phyloP scores from a whole-genome alignment of 495 filamentous ascomycete species.

The Aspergillus asperescens region DNA sequence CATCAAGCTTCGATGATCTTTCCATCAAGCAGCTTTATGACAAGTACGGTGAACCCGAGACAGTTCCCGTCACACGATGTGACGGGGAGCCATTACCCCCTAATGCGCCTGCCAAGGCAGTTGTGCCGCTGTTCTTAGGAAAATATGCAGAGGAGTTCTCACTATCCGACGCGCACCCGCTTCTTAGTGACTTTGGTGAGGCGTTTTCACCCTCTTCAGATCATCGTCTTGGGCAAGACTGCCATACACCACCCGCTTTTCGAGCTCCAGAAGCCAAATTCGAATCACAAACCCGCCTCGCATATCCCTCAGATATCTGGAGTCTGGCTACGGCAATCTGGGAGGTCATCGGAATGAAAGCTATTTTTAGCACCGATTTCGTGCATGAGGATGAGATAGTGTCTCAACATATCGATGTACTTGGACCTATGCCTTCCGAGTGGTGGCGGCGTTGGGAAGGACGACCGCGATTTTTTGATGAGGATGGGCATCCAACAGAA shows the following conservation, averaged over 20 bases:
- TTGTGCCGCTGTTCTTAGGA: slow-evolving; percentile 15
- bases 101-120: not conserved
- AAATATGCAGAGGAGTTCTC: slow-evolving; percentile 28
- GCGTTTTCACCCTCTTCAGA: slow-evolving; percentile 24
- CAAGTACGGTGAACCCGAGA: slow-evolving; percentile 25
- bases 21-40: slow-evolving; percentile 29
- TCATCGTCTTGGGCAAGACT: slow-evolving; percentile 27
- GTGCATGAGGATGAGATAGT: slow-evolving; percentile 23
- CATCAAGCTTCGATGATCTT: slow-evolving; percentile 25
- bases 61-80: slow-evolving; percentile 8
- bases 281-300: slow-evolving; percentile 22
- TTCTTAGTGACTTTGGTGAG: slow-evolving; percentile 35
- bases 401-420: slow-evolving; percentile 27
- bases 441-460: slow-evolving; percentile 33
- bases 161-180: slow-evolving; percentile 21
- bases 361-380: slow-evolving; percentile 30
- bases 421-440: slow-evolving; percentile 27
- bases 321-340: slow-evolving; percentile 32
- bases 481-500: slow-evolving; percentile 19
- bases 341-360: slow-evolving; percentile 35
- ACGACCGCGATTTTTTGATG: slow-evolving; percentile 24
- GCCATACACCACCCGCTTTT: slow-evolving; percentile 25
- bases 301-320: slow-evolving; percentile 34
- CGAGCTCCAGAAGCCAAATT: slow-evolving; percentile 34
- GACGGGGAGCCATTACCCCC: slow-evolving; percentile 13